phyloP scores from a whole-genome alignment of 768 basidiomycete species.

The Suillus plorans region DNA sequence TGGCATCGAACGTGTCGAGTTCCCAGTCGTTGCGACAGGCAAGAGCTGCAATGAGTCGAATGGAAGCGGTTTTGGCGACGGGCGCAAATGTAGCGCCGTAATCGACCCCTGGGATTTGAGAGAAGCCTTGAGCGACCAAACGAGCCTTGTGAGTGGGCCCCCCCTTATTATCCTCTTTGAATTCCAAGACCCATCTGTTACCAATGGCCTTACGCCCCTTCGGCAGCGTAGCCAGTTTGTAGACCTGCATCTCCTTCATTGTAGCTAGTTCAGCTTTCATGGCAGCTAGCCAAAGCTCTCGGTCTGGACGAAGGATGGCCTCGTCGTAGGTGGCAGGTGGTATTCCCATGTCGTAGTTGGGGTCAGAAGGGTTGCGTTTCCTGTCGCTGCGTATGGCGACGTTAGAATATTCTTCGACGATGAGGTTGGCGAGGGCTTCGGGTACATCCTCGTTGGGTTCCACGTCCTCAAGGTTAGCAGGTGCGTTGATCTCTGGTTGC shows the following conservation, averaged over 20 bases:
- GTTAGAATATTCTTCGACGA: too few relatives aligned
- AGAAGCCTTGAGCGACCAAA: neutral
- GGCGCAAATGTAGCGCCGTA: slow-evolving; percentile 31
- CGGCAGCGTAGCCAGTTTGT: neutral
- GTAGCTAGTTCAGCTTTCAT: neutral
- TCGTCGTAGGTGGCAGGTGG: too few relatives aligned
- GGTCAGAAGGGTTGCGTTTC: too few relatives aligned
- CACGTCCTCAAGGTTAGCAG: too few relatives aligned
- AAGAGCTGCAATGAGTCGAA: neutral
- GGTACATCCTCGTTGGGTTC: neutral
- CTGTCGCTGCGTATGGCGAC: too few relatives aligned
- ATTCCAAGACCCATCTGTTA: neutral
- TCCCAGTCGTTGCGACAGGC: neutral
- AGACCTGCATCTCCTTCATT: neutral
- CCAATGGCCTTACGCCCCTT: neutral
- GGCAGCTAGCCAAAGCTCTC: neutral
- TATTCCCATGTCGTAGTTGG: too few relatives aligned
- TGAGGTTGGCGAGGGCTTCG: neutral
- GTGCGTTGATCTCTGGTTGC: too few relatives aligned
- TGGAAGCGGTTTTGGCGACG: neutral
- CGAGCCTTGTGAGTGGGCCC: neutral
- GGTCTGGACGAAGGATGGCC: neutral
- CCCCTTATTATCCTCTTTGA: slow-evolving; percentile 1
- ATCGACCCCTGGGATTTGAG: slow-evolving; percentile 35
- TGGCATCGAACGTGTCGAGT: neutral